phyloP scores from a whole-genome alignment of 129 eudicot genomes.

The Chrysanthemum makinoi region DNA sequence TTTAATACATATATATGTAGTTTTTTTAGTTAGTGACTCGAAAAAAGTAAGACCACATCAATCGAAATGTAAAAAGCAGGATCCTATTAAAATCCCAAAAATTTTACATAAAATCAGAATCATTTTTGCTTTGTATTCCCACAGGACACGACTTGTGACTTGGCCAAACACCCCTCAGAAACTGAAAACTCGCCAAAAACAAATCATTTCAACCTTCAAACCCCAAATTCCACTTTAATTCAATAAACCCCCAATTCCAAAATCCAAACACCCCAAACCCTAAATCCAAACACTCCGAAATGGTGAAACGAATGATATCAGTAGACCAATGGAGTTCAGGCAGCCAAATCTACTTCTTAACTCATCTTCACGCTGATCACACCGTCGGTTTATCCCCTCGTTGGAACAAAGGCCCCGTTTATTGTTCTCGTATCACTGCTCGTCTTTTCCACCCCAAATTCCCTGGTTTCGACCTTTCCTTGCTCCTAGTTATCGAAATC shows the following conservation, averaged over 20 bases:
- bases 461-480: slow-evolving; percentile 58
- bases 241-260: too few relatives aligned
- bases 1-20: too few relatives aligned
- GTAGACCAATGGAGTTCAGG: slow-evolving; percentile 80
- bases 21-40: too few relatives aligned
- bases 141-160: too few relatives aligned
- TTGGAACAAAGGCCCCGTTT: slow-evolving; percentile 67
- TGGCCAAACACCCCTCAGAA: too few relatives aligned
- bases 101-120: too few relatives aligned
- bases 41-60: too few relatives aligned
- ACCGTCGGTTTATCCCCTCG: slow-evolving; percentile 57
- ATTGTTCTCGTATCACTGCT: slow-evolving; percentile 76
- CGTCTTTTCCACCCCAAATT: slow-evolving; percentile 72
- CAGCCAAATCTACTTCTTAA: slow-evolving; percentile 85
- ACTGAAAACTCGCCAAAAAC: slow-evolving; percentile 23
- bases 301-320: slow-evolving; percentile 85
- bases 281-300: slow-evolving; percentile 11
- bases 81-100: too few relatives aligned
- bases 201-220: neutral
- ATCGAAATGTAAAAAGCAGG: too few relatives aligned
- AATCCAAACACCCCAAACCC: slow-evolving; percentile 14
- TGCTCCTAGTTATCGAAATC: slow-evolving; percentile 51
- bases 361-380: slow-evolving; percentile 95
- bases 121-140: too few relatives aligned
- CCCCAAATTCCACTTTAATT: too few relatives aligned